Evolutionary conservation across 1,284 basidiomycete species (phyloP).

Genomic region (Apiotrichum laibachii): DNA sequence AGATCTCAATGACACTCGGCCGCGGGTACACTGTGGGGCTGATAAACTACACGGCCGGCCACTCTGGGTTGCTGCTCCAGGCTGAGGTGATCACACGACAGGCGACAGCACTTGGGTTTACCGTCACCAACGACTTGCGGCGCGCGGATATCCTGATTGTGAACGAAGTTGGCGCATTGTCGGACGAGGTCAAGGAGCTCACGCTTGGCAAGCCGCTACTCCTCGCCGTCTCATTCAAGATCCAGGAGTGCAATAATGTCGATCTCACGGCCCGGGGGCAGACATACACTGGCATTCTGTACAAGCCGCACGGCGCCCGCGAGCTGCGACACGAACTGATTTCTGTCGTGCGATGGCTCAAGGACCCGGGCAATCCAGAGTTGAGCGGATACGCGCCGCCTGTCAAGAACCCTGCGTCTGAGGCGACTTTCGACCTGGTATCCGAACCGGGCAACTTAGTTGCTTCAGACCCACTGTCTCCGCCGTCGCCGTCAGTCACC

Average conservation of each 20-base stretch:
- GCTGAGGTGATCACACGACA: slow-evolving; percentile 65
- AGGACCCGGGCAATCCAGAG: background rate
- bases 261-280: slow-evolving; percentile 48
- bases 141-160: slow-evolving; percentile 72
- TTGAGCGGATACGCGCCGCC: background rate
- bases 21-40: too few relatives aligned
- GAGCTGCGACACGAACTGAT: slow-evolving; percentile 64
- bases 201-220: slow-evolving; percentile 3
- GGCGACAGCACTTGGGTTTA: slow-evolving; percentile 76
- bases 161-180: slow-evolving; percentile 66
- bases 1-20: too few relatives aligned
- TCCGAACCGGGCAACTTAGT: background rate
- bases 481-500: too few relatives aligned
- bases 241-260: slow-evolving; percentile 19
- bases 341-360: slow-evolving; percentile 25
- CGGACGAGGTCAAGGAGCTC: slow-evolving; percentile 54
- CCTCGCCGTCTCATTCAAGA: slow-evolving; percentile 52
- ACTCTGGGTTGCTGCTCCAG: slow-evolving; percentile 56
- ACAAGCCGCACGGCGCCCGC: slow-evolving; percentile 81
- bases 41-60: too few relatives aligned
- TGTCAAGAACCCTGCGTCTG: background rate
- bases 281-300: slow-evolving; percentile 78
- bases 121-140: slow-evolving; percentile 53
- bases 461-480: too few relatives aligned
- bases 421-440: too few relatives aligned